Evolutionary conservation across 192 early-diverging fungal genomes (phyloP).

Genomic region (Entomortierella parvispora): DNA sequence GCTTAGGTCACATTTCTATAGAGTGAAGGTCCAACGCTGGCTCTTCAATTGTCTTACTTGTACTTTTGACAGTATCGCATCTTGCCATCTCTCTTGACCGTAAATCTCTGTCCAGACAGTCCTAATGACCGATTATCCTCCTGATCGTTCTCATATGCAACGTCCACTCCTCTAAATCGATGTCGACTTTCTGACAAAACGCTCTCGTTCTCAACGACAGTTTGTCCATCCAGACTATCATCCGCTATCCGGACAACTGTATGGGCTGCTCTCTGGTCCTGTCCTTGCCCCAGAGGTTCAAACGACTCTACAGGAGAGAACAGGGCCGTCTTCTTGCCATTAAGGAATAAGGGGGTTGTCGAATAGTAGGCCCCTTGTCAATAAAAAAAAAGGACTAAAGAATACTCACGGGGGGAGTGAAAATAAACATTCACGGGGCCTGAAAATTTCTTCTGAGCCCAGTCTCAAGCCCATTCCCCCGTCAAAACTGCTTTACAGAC

Average conservation of each 20-base stretch:
- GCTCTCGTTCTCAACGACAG: constrained; percentile 7
- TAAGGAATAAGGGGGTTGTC: background rate
- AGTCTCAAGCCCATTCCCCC: no score
- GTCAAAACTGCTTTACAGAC: no score
- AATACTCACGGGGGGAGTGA: no score
- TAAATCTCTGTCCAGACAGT: constrained; percentile 28
- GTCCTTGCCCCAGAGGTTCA: background rate
- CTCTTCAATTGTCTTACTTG: no score
- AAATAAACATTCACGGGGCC: no score
- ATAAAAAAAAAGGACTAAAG: no score
- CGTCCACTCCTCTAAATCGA: background rate
- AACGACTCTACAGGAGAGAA: constrained; percentile 18
- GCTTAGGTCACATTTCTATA: no score
- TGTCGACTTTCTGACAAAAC: background rate
- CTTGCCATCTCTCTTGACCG: constrained; percentile 54
- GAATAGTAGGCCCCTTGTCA: no score
- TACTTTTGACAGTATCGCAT: constrained; percentile 59
- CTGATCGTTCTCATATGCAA: constrained; percentile 15
- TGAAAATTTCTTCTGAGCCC: no score
- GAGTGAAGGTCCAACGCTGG: no score
- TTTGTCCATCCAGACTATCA: constrained; percentile 10
- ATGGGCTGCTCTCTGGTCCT: constrained; percentile 1
- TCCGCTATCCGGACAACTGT: constrained; percentile 16
- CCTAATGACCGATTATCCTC: constrained; percentile 25
- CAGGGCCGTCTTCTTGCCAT: no score